These are phyloP conservation scores for Phytophthora idaei DNA, from an alignment of 352 stramenopile species.

Conservation along the genomic window DNA sequence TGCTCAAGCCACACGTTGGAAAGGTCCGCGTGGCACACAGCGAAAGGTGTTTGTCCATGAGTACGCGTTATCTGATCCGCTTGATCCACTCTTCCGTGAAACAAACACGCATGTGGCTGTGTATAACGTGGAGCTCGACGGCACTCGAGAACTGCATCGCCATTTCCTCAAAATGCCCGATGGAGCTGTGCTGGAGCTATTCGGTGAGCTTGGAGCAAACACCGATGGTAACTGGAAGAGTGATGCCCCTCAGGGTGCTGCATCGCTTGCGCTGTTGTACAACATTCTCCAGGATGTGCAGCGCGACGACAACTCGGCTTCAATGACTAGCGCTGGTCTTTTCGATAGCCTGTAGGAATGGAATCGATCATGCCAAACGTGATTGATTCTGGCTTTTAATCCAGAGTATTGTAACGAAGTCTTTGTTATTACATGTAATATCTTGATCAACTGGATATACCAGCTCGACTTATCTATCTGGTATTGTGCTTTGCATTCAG, in stretches of 20 bases:
- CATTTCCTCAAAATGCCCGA: conserved; percentile 89
- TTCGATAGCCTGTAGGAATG: conserved; percentile 29
- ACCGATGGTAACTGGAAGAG: conserved; percentile 49
- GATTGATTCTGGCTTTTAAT: too few species aligned
- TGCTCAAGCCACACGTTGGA: conserved; percentile 64
- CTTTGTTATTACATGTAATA: too few species aligned
- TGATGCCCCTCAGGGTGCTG: conserved; percentile 31
- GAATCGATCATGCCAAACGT: too few species aligned
- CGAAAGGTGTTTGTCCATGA: conserved; percentile 86
- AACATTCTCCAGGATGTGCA: conserved; percentile 61
- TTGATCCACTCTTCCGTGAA: conserved; percentile 66
- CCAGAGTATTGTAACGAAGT: too few species aligned
- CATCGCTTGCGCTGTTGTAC: conserved; percentile 54
- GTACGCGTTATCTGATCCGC: conserved; percentile 76
- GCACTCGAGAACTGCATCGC: conserved; percentile 68
- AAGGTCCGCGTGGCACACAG: conserved; percentile 55
- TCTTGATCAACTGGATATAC: too few species aligned
- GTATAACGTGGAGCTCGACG: conserved; percentile 74
- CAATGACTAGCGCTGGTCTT: conserved; percentile 10
- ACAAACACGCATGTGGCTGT: conserved; percentile 82
- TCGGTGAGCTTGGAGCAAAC: conserved; percentile 57
- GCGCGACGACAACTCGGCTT: conserved; percentile 20
- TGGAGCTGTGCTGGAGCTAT: conserved; percentile 88
- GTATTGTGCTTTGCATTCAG: too few species aligned
- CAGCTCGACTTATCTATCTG: too few species aligned